These are phyloP conservation scores for Candida takata DNA, from an alignment of 805 yeast genomes.

Conservation along the genomic window DNA sequence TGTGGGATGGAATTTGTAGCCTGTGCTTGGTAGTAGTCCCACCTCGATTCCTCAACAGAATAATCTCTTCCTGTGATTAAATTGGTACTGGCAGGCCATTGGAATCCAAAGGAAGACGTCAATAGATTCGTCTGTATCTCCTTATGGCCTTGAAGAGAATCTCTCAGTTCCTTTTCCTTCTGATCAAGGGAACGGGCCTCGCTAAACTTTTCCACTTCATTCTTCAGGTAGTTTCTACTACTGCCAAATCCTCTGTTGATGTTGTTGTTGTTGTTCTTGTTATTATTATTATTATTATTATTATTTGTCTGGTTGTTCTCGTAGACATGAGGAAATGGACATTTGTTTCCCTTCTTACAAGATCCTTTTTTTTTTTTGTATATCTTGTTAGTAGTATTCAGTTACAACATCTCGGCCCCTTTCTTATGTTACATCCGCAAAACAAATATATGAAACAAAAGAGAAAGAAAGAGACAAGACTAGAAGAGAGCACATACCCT, in stretches of 20 bases:
- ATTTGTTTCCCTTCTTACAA: constrained; percentile 37
- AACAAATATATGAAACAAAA: too few species aligned
- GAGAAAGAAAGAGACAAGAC: too few species aligned
- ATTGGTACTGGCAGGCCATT: constrained; percentile 40
- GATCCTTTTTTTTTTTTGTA: too few species aligned
- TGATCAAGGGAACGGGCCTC: constrained; percentile 9
- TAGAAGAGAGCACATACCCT: constrained; percentile 22
- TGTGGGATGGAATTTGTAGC: constrained; percentile 29
- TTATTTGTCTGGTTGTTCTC: constrained; percentile 5
- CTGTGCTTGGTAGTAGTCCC: constrained; percentile 38
- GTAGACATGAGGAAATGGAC: constrained; percentile 37
- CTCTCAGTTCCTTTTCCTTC: constrained; percentile 24
- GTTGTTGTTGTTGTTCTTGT: constrained; percentile 5
- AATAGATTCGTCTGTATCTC: constrained; percentile 27
- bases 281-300: too few species aligned
- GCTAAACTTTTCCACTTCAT: constrained; percentile 6
- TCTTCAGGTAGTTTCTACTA: constrained; percentile 1
- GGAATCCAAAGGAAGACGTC: constrained; percentile 39
- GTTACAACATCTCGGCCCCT: too few species aligned
- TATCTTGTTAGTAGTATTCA: background rate
- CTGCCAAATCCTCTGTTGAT: background rate
- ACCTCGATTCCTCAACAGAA: constrained; percentile 47
- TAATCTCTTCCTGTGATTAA: constrained; percentile 45
- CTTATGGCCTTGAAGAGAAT: constrained; percentile 16
- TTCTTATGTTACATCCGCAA: too few species aligned